These are phyloP conservation scores for Neckera pumila DNA, from an alignment of 225 moss, liverwort and hornwort species.

Conservation along the genomic window DNA sequence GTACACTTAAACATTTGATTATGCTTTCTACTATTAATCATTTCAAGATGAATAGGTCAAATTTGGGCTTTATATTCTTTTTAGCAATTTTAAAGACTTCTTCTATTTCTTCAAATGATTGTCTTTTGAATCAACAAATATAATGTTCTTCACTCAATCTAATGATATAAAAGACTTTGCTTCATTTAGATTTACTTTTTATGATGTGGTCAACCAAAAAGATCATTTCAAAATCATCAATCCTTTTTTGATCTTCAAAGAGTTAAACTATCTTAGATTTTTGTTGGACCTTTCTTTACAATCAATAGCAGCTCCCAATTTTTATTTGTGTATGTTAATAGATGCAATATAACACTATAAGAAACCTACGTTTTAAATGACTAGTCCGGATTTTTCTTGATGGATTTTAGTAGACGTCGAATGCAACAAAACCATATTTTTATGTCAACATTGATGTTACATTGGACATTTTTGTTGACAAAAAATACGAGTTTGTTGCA, in stretches of 20 bases:
- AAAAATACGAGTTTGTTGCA: no score
- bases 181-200: background rate
- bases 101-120: background rate
- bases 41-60: background rate
- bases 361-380: no score
- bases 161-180: background rate
- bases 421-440: no score
- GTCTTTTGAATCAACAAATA: background rate
- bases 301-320: no score
- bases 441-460: no score
- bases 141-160: background rate
- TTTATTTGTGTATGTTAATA: background rate
- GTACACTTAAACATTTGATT: background rate
- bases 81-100: background rate
- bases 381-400: no score
- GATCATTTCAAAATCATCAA: background rate
- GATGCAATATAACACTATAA: fast-evolving
- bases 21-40: background rate
- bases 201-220: background rate
- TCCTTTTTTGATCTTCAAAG: background rate
- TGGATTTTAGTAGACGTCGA: no score
- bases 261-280: background rate
- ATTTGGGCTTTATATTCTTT: background rate
- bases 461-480: no score
- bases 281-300: background rate